Percentiles rank a stretch among this genome's conserved stretches.
Conservation (phyloP, 495 filamentous ascomycete species). For the Rhizodiscina lignyota region DNA sequence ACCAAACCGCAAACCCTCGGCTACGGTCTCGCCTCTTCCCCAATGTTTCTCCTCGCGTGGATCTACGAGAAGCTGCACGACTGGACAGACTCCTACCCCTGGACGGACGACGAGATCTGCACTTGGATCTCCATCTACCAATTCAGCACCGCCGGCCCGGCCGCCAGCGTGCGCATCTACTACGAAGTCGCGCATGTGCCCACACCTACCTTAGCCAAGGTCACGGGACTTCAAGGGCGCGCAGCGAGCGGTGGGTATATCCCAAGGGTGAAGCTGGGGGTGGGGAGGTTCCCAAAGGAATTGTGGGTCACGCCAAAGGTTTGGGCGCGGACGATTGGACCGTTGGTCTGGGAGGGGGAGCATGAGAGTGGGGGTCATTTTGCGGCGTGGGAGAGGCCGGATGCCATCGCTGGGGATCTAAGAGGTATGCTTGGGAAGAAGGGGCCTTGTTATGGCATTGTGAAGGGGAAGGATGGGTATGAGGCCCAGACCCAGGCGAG, state of each 20-base stretch:
- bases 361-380: slow-evolving; percentile 46
- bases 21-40: slow-evolving; percentile 33
- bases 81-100: slow-evolving; percentile 33
- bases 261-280: slow-evolving; percentile 33
- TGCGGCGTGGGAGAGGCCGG: slow-evolving; percentile 39
- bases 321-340: slow-evolving; percentile 35
- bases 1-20: slow-evolving; percentile 34
- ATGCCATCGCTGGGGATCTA: slow-evolving; percentile 37
- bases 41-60: slow-evolving; percentile 35
- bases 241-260: too few species aligned
- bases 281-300: slow-evolving; percentile 36
- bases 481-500: slow-evolving; percentile 2
- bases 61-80: slow-evolving; percentile 36
- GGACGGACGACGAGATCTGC: slow-evolving; percentile 37
- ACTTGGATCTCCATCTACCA: slow-evolving; percentile 38
- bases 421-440: slow-evolving; percentile 35
- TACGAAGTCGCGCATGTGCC: slow-evolving; percentile 22
- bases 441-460: slow-evolving; percentile 21
- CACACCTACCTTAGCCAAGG: slow-evolving; percentile 8
- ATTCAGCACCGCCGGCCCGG: slow-evolving; percentile 33
- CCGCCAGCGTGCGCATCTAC: slow-evolving; percentile 32
- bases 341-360: slow-evolving; percentile 35
- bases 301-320: slow-evolving; percentile 28
- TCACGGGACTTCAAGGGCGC: slow-evolving; percentile 5
- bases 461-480: slow-evolving; percentile 20